These are phyloP conservation scores for Austroboletus novae-zelandiae DNA, from an alignment of 1,284 basidiomycete genomes.

Conservation along the genomic window DNA sequence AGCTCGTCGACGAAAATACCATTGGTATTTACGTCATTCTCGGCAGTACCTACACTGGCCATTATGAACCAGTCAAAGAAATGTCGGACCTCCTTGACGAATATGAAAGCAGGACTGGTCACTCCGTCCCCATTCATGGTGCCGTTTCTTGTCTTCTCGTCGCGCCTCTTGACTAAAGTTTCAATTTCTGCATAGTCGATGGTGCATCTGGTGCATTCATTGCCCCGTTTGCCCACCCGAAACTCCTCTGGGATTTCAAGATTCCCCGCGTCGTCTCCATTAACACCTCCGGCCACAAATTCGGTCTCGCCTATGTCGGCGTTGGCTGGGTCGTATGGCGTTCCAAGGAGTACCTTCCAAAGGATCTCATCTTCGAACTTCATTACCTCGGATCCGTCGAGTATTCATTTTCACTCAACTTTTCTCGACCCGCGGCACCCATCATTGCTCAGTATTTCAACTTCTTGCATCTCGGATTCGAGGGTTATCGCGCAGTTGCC, in stretches of 20 bases:
- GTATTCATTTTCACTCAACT: slow-evolving; percentile 90
- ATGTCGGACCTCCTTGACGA: slow-evolving; percentile 85
- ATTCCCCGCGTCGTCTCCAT: slow-evolving; percentile 87
- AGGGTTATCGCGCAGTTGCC: slow-evolving; percentile 78
- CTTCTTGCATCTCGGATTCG: slow-evolving; percentile 80
- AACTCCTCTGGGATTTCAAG: slow-evolving; percentile 84
- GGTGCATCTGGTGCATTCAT: slow-evolving; percentile 82
- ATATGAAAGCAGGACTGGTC: slow-evolving; percentile 80
- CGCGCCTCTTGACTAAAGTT: background rate
- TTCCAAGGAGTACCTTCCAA: slow-evolving; percentile 72
- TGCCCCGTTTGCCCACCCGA: slow-evolving; percentile 81
- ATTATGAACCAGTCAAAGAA: slow-evolving; percentile 89
- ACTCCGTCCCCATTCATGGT: slow-evolving; percentile 83
- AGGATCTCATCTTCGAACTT: slow-evolving; percentile 91
- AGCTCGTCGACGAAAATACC: slow-evolving; percentile 91
- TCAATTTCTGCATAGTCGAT: slow-evolving; percentile 48
- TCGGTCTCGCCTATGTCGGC: slow-evolving; percentile 84
- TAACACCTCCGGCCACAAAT: slow-evolving; percentile 89
- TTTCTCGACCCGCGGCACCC: slow-evolving; percentile 87
- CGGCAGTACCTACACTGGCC: slow-evolving; percentile 90
- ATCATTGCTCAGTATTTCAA: slow-evolving; percentile 95
- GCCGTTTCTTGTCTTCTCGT: slow-evolving; percentile 28
- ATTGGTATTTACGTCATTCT: slow-evolving; percentile 81
- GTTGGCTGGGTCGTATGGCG: slow-evolving; percentile 90
- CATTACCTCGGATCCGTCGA: slow-evolving; percentile 72